Conservation (phyloP, 441 rosid genomes). For the Metrosideros polymorpha region DNA sequence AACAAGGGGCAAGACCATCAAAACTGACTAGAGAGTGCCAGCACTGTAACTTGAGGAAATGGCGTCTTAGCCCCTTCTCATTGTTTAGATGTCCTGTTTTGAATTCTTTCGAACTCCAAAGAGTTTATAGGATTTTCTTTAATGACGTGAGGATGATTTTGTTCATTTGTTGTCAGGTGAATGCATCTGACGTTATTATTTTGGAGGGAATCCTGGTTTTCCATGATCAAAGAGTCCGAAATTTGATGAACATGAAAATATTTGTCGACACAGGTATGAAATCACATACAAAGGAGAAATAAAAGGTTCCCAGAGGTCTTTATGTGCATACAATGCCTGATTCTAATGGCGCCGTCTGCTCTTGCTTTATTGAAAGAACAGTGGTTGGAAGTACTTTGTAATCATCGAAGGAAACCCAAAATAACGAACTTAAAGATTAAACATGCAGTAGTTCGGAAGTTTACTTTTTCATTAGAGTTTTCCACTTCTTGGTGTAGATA, state of each 20-base stretch:
- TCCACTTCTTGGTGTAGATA: background rate
- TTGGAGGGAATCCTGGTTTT: constrained; percentile 94
- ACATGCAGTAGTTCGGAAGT: background rate
- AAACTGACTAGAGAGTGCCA: background rate
- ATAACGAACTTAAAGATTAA: background rate
- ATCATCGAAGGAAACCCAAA: background rate
- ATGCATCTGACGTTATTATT: constrained; percentile 95
- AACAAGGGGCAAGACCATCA: background rate
- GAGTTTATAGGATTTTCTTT: background rate
- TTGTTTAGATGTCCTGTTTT: background rate
- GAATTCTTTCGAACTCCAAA: background rate
- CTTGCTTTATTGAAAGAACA: background rate
- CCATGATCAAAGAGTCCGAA: constrained; percentile 82
- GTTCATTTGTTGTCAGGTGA: constrained; percentile 70
- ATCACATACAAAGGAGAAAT: background rate
- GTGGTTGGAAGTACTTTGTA: background rate
- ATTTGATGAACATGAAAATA: constrained; percentile 89
- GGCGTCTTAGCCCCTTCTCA: background rate
- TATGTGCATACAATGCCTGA: background rate
- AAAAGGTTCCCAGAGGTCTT: background rate
- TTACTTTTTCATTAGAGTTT: background rate
- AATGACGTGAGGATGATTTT: background rate
- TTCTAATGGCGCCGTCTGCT: background rate
- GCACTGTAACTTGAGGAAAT: background rate
- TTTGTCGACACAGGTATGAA: constrained; percentile 85